Conservation (phyloP, 2,329 filamentous ascomycete genomes). For the Triangularia verruculosa region DNA sequence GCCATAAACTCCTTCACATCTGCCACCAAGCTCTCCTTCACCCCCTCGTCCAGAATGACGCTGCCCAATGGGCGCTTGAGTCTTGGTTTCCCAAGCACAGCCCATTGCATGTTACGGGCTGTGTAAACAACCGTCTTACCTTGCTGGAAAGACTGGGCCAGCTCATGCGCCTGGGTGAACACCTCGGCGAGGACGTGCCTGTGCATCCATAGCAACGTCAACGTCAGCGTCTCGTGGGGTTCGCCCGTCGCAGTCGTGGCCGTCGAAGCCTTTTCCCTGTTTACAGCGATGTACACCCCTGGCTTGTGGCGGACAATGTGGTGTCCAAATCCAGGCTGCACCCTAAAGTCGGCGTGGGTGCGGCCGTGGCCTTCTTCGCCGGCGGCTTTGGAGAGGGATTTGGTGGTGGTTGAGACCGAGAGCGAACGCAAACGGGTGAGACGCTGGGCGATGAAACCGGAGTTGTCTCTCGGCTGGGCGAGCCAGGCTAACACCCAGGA, state of each 20-base stretch:
- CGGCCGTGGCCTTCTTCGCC: slow-evolving; percentile 61
- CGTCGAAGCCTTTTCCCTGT: slow-evolving; percentile 79
- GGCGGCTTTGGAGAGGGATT: slow-evolving; percentile 58
- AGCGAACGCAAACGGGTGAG: slow-evolving; percentile 60
- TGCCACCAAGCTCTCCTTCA: slow-evolving; percentile 75
- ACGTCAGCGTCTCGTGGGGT: slow-evolving; percentile 89
- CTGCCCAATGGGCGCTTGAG: slow-evolving; percentile 84
- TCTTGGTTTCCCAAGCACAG: slow-evolving; percentile 76
- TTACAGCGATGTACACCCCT: slow-evolving; percentile 82
- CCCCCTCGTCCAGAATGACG: slow-evolving; percentile 78
- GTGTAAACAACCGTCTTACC: slow-evolving; percentile 93
- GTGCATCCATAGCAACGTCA: slow-evolving; percentile 88
- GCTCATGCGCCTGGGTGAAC: slow-evolving; percentile 78
- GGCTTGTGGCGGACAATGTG: slow-evolving; percentile 80
- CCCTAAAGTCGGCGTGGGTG: slow-evolving; percentile 74
- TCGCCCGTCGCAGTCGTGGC: slow-evolving; percentile 78
- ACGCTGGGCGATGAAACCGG: slow-evolving; percentile 56
- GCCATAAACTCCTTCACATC: slow-evolving; percentile 81
- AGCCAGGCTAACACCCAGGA: slow-evolving; percentile 95
- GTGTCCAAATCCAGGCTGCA: slow-evolving; percentile 86
- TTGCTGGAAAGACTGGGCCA: slow-evolving; percentile 77
- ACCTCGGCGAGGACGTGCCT: slow-evolving; percentile 87
- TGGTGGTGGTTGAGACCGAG: slow-evolving; percentile 52
- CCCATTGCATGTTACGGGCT: slow-evolving; percentile 80
- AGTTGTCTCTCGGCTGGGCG: slow-evolving; percentile 69